phyloP scores from a whole-genome alignment of 371 early-diverging fungal species.

The Haplosporangium sp. region DNA sequence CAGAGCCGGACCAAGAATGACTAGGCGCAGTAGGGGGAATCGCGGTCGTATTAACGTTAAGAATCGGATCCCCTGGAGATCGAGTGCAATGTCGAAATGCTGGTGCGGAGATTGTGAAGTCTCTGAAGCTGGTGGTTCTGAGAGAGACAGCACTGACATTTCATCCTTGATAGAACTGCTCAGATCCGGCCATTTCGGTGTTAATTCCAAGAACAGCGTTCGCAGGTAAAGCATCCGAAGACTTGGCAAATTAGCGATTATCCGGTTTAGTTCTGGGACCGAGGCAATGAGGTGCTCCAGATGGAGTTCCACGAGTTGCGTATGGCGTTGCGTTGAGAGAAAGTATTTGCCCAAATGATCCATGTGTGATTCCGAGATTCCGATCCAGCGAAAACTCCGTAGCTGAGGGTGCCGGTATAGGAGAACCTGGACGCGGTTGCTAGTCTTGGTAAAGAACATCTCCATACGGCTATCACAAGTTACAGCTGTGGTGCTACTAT shows the following conservation, averaged over 20 bases:
- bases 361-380: conserved; percentile 19
- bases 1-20: conserved; percentile 15
- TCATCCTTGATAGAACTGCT: background rate
- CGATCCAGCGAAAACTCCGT: conserved; percentile 31
- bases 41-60: conserved; percentile 13
- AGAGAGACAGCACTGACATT: background rate
- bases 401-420: conserved; percentile 22
- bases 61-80: conserved; percentile 1
- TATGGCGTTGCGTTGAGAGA: conserved; percentile 6
- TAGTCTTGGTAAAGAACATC: conserved; percentile 23
- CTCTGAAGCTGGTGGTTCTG: background rate
- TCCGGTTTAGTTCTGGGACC: conserved; percentile 15
- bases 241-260: conserved; percentile 20
- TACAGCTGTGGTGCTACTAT: conserved; percentile 18
- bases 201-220: background rate
- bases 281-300: conserved; percentile 14
- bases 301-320: conserved; percentile 21
- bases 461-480: conserved; percentile 8
- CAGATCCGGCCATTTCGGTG: conserved; percentile 17
- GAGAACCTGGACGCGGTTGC: conserved; percentile 28
- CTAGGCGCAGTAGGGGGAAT: conserved; percentile 1
- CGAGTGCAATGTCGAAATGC: background rate
- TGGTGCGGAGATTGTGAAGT: background rate
- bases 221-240: conserved; percentile 16
- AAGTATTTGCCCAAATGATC: conserved; percentile 23